phyloP scores from a whole-genome alignment of 352 stramenopile genomes.

The Phytophthora crassamura region DNA sequence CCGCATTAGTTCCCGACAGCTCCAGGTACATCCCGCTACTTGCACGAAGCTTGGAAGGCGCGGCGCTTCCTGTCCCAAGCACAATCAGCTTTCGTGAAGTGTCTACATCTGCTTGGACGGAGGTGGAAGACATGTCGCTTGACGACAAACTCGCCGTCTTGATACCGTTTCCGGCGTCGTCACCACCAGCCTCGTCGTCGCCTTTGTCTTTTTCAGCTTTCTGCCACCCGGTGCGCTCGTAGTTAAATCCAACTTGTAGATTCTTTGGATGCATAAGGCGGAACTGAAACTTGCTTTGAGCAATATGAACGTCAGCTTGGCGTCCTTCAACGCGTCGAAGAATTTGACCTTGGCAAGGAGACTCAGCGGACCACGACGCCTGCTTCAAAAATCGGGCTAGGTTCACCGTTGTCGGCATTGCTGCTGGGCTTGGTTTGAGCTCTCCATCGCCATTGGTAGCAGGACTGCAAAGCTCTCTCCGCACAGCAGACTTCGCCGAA shows the following conservation, averaged over 20 bases:
- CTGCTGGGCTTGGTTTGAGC: not conserved
- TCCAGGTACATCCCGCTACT: slow-evolving; percentile 94
- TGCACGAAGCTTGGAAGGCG: slow-evolving; percentile 97
- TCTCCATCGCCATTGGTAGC: not conserved
- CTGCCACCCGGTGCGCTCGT: slow-evolving; percentile 55
- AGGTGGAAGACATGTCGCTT: not conserved
- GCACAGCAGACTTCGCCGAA: slow-evolving; percentile 40
- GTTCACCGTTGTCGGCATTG: not conserved
- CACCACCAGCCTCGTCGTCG: slow-evolving; percentile 20
- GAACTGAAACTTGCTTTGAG: slow-evolving; percentile 63
- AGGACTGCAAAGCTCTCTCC: slow-evolving; percentile 2
- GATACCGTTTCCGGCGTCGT: slow-evolving; percentile 2
- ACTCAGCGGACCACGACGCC: slow-evolving; percentile 14
- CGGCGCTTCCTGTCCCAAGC: slow-evolving; percentile 95
- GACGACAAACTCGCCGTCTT: not conserved
- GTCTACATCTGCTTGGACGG: not conserved
- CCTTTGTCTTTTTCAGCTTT: slow-evolving; percentile 21
- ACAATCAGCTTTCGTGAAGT: slow-evolving; percentile 78
- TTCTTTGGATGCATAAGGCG: slow-evolving; percentile 24
- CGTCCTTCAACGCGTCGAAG: slow-evolving; percentile 18
- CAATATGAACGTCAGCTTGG: slow-evolving; percentile 40
- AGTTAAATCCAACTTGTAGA: slow-evolving; percentile 37
- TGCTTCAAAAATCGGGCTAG: slow-evolving; percentile 27
- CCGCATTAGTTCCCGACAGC: slow-evolving; percentile 31
- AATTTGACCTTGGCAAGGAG: slow-evolving; percentile 42